Conservation (phyloP, 2,329 filamentous ascomycete species). For the Colletotrichum liaoningense region DNA sequence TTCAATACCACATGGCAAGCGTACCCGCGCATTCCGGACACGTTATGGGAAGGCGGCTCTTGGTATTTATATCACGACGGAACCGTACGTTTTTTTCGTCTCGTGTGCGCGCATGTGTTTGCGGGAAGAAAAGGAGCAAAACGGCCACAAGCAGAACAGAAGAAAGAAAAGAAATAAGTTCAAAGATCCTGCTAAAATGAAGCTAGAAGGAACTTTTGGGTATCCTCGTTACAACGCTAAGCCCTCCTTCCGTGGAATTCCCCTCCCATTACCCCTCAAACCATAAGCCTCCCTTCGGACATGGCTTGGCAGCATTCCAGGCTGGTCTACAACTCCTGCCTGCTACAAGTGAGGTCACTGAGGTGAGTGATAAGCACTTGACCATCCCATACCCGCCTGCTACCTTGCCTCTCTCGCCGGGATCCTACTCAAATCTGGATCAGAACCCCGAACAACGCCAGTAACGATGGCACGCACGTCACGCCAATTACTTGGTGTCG, state of each 20-base stretch:
- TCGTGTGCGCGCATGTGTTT: too few relatives aligned
- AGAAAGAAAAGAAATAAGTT: not conserved
- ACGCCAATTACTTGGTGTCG: not conserved
- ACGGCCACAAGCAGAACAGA: not conserved
- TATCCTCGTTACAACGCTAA: constrained; percentile 32
- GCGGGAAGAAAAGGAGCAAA: not conserved
- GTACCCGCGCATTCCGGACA: not conserved
- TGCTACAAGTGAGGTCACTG: not conserved
- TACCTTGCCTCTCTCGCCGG: not conserved
- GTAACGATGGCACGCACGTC: not conserved
- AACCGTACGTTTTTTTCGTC: not conserved
- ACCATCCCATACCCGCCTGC: not conserved
- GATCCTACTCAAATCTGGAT: not conserved
- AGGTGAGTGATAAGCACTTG: not conserved
- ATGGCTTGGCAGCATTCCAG: not conserved
- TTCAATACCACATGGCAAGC: constrained; percentile 1
- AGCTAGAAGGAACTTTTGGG: constrained; percentile 22
- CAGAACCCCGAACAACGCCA: not conserved
- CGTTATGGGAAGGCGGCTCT: not conserved
- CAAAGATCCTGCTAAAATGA: not conserved
- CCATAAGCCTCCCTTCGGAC: not conserved
- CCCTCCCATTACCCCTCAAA: constrained; percentile 3
- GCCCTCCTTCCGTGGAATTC: constrained; percentile 7
- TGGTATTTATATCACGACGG: constrained; percentile 8
- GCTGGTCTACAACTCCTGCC: not conserved